These are phyloP conservation scores for Monilinia fructicola DNA, from an alignment of 2,329 filamentous ascomycete species.

Conservation along the genomic window DNA sequence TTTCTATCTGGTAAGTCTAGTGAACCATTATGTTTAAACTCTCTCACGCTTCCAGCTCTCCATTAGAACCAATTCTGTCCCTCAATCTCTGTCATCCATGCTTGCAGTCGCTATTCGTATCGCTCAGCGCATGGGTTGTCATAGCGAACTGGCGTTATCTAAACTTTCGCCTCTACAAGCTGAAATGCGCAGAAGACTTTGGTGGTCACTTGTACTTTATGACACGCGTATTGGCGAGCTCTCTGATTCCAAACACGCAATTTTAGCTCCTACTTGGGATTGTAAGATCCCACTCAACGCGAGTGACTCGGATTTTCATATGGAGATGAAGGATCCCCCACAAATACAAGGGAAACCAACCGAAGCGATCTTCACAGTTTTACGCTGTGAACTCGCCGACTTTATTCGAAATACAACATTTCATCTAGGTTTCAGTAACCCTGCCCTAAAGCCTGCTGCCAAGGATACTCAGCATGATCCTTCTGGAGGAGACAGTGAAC, in stretches of 20 bases:
- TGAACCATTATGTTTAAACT: background rate
- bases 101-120: slow-evolving; percentile 66
- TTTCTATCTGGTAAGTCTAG: slow-evolving; percentile 51
- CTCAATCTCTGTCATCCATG: slow-evolving; percentile 59
- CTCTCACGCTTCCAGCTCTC: slow-evolving; percentile 34
- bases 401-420: slow-evolving; percentile 35
- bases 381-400: slow-evolving; percentile 56
- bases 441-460: slow-evolving; percentile 31
- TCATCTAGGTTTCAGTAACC: slow-evolving; percentile 32
- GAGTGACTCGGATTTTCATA: slow-evolving; percentile 59
- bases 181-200: slow-evolving; percentile 69
- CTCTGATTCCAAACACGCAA: slow-evolving; percentile 48
- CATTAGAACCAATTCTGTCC: slow-evolving; percentile 49
- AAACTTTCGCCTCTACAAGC: slow-evolving; percentile 56
- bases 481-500: slow-evolving; percentile 24
- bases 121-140: slow-evolving; percentile 67
- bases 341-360: slow-evolving; percentile 52
- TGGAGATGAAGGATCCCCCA: slow-evolving; percentile 56
- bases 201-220: slow-evolving; percentile 70
- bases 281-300: slow-evolving; percentile 60
- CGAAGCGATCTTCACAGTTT: slow-evolving; percentile 60
- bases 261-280: slow-evolving; percentile 49
- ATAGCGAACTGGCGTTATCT: slow-evolving; percentile 57
- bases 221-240: slow-evolving; percentile 69
- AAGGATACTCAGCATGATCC: slow-evolving; percentile 24